phyloP scores from a whole-genome alignment of 345 rosid genomes.

The Salix purpurea region DNA sequence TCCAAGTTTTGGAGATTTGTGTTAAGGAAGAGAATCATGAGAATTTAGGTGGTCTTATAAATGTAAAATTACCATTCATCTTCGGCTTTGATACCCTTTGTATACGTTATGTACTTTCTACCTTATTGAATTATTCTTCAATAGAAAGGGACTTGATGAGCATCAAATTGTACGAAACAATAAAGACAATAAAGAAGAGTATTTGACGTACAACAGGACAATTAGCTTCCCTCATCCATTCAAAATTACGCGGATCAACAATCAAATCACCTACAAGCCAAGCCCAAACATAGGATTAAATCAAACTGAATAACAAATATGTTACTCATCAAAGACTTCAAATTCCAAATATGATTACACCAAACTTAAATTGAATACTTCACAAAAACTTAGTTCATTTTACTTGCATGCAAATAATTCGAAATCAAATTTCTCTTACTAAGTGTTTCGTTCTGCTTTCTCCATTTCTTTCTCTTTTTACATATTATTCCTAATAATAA shows the following conservation, averaged over 20 bases:
- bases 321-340: background rate
- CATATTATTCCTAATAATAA: background rate
- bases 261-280: constrained; percentile 72
- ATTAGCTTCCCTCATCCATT: constrained; percentile 93
- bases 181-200: background rate
- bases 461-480: background rate
- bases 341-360: background rate
- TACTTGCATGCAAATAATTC: background rate
- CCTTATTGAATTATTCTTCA: background rate
- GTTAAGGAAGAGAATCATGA: background rate
- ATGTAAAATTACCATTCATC: background rate
- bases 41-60: background rate
- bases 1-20: background rate
- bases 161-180: background rate
- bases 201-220: constrained; percentile 83
- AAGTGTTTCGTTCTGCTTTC: background rate
- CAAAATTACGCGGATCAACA: constrained; percentile 90
- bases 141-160: background rate
- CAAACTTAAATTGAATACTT: background rate
- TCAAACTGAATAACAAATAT: background rate
- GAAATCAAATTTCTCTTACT: too few species aligned
- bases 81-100: background rate
- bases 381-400: background rate
- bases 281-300: constrained; percentile 9
- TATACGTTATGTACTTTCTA: too few species aligned